Conservation (phyloP, 139 green algal genomes). For the Marvania coccoides region DNA sequence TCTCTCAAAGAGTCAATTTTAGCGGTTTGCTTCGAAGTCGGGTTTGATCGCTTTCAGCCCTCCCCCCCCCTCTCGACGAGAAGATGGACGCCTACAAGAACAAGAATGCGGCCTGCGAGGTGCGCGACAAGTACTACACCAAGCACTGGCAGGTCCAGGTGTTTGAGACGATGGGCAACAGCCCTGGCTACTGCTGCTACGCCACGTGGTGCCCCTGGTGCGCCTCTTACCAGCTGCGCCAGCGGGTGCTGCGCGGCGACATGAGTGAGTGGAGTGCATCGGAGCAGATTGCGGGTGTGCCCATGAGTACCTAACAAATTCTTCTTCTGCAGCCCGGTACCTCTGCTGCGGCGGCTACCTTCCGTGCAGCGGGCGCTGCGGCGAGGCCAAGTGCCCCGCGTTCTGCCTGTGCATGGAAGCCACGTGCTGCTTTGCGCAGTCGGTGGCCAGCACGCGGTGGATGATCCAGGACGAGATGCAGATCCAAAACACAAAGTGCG, state of each 20-base stretch:
- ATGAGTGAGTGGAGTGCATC: slow-evolving; percentile 26
- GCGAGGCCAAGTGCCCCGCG: slow-evolving; percentile 48
- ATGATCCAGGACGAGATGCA: slow-evolving; percentile 77
- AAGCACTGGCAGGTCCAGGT: background rate
- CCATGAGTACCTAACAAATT: background rate
- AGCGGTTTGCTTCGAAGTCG: too few relatives aligned
- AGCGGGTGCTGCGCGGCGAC: slow-evolving; percentile 63
- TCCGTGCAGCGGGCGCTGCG: slow-evolving; percentile 59
- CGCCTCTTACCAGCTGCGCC: slow-evolving; percentile 53
- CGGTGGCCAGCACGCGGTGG: slow-evolving; percentile 53
- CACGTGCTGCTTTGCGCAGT: slow-evolving; percentile 25
- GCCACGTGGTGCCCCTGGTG: slow-evolving; percentile 44
- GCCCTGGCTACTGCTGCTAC: slow-evolving; percentile 20
- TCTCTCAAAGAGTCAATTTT: too few relatives aligned
- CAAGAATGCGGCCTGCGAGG: background rate
- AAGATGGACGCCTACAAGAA: slow-evolving; percentile 7
- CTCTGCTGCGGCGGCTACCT: slow-evolving; percentile 71
- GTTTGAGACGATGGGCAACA: background rate
- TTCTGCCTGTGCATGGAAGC: slow-evolving; percentile 69
- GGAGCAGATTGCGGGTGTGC: too few relatives aligned
- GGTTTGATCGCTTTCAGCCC: too few relatives aligned
- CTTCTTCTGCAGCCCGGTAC: slow-evolving; percentile 14
- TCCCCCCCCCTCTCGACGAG: too few relatives aligned
- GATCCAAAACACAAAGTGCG: slow-evolving; percentile 62
- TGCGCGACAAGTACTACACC: background rate